Base-by-base conservation (phyloP, 148 eudicot genomes). In the Nyssa sinensis region DNA sequence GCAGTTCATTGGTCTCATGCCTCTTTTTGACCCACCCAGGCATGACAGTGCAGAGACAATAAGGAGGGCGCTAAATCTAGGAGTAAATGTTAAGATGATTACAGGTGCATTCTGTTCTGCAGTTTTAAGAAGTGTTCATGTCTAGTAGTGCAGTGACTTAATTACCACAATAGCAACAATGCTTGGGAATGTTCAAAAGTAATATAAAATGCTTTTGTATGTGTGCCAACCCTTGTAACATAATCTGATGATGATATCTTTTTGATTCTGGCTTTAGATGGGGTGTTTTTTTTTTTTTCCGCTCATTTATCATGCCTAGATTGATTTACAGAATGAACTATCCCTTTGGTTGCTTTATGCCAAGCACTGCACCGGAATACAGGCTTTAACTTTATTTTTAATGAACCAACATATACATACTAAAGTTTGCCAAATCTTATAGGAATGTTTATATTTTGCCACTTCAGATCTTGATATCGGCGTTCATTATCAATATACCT, bases 31-130 rank as follows among this genome's bases (percentile, higher is more conserved):
- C 75, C 99, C 99, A 47, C 99, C 99, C 31, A 88, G 99, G 67
- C 99, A 95, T 67, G 99, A 95, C 79, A 95, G 99, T 88, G 99
- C 99, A 3, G 98, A 95, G 57, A 95, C 99, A 66, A 95, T 95
- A 33, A 85, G 98, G 79, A 90, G 99, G 81, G 99, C 99, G 58
- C 76, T 95, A 64, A 89, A 95, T 82, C 96, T 95, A 31, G 99
- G 99, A 70, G 99, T 95, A 7, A 95, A 75, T 80, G 99, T 95
- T 34, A 93, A 95, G 80, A 95, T 95, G 99, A 95, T 95, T 72
- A 95, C 99, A 78, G 98, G 98, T 95, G 66, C 71, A 75, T 76
- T 57, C 28, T 74, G 29, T 49, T 58, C 44, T 19, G 47, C 29
- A 9, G 13, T 78, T 74, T 35, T 63, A 23, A 44, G 5, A 28